Conservation (phyloP, 352 stramenopile species). For the Globisporangium ultimum region DNA sequence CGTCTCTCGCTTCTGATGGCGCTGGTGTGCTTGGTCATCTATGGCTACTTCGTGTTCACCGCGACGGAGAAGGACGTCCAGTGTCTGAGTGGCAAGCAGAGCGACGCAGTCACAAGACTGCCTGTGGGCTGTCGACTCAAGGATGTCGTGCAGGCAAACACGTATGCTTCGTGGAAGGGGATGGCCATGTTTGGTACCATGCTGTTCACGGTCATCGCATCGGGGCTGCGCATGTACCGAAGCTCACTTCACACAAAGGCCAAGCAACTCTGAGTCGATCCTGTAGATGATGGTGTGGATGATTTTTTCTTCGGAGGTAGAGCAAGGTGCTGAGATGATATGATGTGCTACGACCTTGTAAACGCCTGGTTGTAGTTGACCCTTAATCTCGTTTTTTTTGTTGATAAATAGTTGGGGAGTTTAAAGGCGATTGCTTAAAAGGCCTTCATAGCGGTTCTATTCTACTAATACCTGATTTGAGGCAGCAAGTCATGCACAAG, state of each 20-base stretch:
- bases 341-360: too few species aligned
- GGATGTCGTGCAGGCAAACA: conserved; percentile 38
- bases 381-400: background rate
- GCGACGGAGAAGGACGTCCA: conserved; percentile 35
- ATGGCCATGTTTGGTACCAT: conserved; percentile 48
- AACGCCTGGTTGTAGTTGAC: too few species aligned
- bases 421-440: too few species aligned
- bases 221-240: conserved; percentile 59
- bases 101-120: conserved; percentile 13
- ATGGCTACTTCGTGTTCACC: conserved; percentile 54
- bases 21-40: conserved; percentile 57
- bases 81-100: conserved; percentile 24
- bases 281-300: background rate
- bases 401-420: conserved; percentile 2
- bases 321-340: too few species aligned
- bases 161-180: conserved; percentile 50
- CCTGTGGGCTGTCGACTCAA: conserved; percentile 41
- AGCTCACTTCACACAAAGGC: conserved; percentile 58
- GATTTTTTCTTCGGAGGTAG: too few species aligned
- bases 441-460: background rate
- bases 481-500: conserved; percentile 36
- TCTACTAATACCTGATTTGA: conserved; percentile 7
- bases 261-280: conserved; percentile 43
- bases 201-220: conserved; percentile 57
- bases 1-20: conserved; percentile 52